Percentiles rank a stretch among this genome's conserved stretches.
phyloP scores from a whole-genome alignment of 2,329 filamentous ascomycete genomes.

The Colletotrichum shisoi region DNA sequence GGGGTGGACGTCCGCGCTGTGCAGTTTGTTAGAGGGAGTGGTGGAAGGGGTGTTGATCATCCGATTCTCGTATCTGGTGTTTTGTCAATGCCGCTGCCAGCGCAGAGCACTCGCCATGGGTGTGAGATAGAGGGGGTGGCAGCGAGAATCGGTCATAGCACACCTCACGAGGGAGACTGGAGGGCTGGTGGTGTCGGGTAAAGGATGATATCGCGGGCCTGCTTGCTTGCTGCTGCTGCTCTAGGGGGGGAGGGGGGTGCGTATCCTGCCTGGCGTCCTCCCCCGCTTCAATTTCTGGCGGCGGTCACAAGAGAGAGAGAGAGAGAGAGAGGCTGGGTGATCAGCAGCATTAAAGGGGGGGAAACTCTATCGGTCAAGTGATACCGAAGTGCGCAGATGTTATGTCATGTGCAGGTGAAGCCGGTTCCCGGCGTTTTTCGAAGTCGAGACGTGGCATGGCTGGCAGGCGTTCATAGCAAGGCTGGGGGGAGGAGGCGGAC shows the following conservation, averaged over 20 bases:
- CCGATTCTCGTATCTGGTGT: slow-evolving; percentile 1
- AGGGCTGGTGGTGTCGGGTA: not conserved
- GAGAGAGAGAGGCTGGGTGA: not conserved
- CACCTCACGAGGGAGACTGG: not conserved
- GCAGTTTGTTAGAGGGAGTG: not conserved
- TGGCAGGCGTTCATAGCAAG: not conserved
- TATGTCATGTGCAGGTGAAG: not conserved
- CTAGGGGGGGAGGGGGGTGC: not conserved
- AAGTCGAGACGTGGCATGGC: not conserved
- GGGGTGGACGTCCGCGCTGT: not conserved
- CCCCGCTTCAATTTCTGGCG: not conserved
- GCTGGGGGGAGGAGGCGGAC: not conserved
- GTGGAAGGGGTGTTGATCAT: not conserved
- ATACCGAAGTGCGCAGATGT: not conserved
- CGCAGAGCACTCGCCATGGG: not conserved
- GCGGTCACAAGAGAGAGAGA: not conserved
- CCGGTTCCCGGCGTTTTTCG: not conserved
- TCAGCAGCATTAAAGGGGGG: not conserved
- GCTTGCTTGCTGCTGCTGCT: not conserved
- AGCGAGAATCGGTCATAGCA: not conserved
- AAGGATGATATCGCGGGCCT: not conserved
- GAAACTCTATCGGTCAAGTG: not conserved
- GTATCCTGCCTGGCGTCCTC: not conserved
- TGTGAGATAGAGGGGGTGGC: not conserved
- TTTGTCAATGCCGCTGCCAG: slow-evolving; percentile 8